Base-by-base conservation (phyloP, 495 filamentous ascomycete species). In the Aspergillus asperescens region DNA sequence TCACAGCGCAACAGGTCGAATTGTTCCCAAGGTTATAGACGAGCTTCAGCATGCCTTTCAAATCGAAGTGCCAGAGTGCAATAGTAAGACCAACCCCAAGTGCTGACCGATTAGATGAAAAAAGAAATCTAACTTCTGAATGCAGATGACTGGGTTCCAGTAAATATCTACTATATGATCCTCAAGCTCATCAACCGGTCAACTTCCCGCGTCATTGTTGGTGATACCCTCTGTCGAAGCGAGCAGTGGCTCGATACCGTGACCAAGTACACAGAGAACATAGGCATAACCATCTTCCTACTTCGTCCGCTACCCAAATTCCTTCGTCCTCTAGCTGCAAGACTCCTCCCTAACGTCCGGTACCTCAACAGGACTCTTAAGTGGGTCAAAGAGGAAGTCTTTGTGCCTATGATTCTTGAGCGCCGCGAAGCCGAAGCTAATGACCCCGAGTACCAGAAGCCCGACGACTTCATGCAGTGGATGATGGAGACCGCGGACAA, bases 161-260 rank as follows among this genome's bases (percentile, higher is more conserved):
- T 66, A 20, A 55, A 64, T 13, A 44, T 67, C 10, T 62, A 64
- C 23, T 43, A 61, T 1, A 52, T 62, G 44, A 60, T 69, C 50
- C 59, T 62, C 5, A 51, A 69, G 10, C 73, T 84, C 7, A 75
- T 86, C 13, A 77, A 74, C 37, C 73, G 74, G 10, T 61, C 81
- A 7, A 79, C 80, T 0, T 79, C 80, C 15, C 68, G 81, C 18
- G 59, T 82, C n/a, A 78, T 84, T 38, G 72, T 81, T 48, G 82
- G 81, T 22, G 57, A 71, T 0, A 64, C 69, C 5, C 60, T 83
- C 8, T 78, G 76, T 51, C 72, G 75, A 9, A 70, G 77, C 10
- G 72, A 79, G 43, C 67, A 79, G 45, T 87, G 84, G 71, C 62
- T 84, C 20, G 59, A 76, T 2, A 63, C 69, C 12, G 72, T 78